Evolutionary conservation across 306 rosid genomes (phyloP).

Genomic region (Crotalaria pallida): DNA sequence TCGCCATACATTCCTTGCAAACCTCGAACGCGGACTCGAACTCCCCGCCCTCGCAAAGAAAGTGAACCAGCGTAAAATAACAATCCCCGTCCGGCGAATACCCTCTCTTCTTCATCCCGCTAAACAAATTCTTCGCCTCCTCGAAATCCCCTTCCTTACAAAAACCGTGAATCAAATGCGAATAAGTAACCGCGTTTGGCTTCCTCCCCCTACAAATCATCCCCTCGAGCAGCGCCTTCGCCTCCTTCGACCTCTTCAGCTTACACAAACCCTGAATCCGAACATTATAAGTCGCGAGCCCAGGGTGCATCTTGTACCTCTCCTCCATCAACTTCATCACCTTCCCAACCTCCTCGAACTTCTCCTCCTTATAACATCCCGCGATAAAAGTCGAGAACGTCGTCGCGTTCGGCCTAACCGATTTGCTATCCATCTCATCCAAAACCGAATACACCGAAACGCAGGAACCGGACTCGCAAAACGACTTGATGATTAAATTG

Average conservation of each 20-base stretch:
- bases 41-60: constrained; percentile 45
- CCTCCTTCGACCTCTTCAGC: constrained; percentile 59
- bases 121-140: constrained; percentile 54
- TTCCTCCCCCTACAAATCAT: constrained; percentile 51
- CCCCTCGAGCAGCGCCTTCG: constrained; percentile 58
- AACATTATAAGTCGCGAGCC: constrained; percentile 51
- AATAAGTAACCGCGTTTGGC: constrained; percentile 50
- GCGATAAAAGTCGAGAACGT: constrained; percentile 38
- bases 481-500: constrained; percentile 54
- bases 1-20: constrained; percentile 53
- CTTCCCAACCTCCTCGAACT: constrained; percentile 64
- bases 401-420: constrained; percentile 37
- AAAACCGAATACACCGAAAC: constrained; percentile 53
- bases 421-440: constrained; percentile 68
- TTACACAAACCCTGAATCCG: constrained; percentile 75
- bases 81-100: constrained; percentile 34
- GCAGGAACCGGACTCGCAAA: constrained; percentile 56
- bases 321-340: constrained; percentile 57
- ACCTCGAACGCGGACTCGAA: constrained; percentile 45
- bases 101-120: constrained; percentile 50
- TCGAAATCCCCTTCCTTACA: constrained; percentile 62
- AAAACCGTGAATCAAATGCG: constrained; percentile 67
- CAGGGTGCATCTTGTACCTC: constrained; percentile 28
- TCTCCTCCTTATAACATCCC: constrained; percentile 67
- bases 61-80: constrained; percentile 53